Conservation (phyloP, 495 filamentous ascomycete genomes). For the Penicillium longicatenatum region DNA sequence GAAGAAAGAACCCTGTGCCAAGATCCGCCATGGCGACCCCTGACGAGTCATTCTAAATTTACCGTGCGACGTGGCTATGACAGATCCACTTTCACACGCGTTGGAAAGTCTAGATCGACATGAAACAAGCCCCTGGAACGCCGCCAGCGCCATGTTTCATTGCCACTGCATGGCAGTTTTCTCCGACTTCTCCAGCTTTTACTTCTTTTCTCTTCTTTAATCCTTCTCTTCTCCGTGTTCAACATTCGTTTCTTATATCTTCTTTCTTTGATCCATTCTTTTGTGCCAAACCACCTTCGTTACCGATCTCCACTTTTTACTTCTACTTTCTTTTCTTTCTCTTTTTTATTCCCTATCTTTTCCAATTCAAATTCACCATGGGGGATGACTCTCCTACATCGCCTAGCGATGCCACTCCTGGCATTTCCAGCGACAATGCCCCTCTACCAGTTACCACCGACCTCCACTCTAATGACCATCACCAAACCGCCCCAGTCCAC, state of each 20-base stretch:
- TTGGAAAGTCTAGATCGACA: conserved; percentile 6
- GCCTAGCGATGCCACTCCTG: not conserved
- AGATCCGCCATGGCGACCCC: not conserved
- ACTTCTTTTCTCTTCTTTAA: not conserved
- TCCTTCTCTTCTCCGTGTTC: not conserved
- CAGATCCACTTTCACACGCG: not conserved
- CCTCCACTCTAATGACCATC: not conserved
- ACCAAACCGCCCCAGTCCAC: not conserved
- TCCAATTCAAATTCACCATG: not conserved
- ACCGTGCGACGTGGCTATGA: not conserved
- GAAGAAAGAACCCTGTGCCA: too few relatives aligned
- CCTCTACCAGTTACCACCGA: not conserved
- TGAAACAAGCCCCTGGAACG: conserved; percentile 4
- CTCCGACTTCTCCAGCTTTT: conserved; percentile 1
- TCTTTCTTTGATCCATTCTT: not conserved
- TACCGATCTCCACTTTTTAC: not conserved
- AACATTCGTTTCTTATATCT: not conserved
- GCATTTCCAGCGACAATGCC: not conserved
- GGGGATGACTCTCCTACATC: not conserved
- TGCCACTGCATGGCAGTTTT: not conserved
- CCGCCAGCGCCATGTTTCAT: conserved; percentile 5
- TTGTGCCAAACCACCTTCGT: not conserved
- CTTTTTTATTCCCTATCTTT: not conserved
- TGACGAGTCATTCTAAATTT: not conserved
- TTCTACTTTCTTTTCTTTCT: not conserved